phyloP scores from a whole-genome alignment of 495 filamentous ascomycete species.

The Aspergillus baeticus region DNA sequence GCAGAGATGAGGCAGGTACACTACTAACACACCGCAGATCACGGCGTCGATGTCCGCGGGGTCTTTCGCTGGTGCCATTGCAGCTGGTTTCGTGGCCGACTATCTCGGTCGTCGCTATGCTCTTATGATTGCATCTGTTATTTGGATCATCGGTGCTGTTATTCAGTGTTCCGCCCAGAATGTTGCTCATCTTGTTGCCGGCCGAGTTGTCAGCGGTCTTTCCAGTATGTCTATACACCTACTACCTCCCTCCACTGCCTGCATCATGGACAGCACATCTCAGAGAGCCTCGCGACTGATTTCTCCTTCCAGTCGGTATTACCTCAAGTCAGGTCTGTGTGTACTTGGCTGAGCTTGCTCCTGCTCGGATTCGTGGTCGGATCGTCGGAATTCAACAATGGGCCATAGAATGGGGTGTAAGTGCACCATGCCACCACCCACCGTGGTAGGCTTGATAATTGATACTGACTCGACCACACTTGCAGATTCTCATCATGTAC shows the following conservation, averaged over 20 bases:
- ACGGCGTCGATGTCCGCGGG: conserved; percentile 63
- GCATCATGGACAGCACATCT: too few relatives aligned
- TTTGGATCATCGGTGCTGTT: conserved; percentile 69
- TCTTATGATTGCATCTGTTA: conserved; percentile 63
- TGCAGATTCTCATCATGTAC: conserved; percentile 57
- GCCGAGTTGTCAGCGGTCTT: conserved; percentile 69
- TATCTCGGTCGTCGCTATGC: conserved; percentile 62
- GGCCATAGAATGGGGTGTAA: conserved; percentile 66
- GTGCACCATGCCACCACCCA: too few relatives aligned
- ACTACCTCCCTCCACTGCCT: not conserved
- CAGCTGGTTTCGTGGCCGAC: conserved; percentile 66
- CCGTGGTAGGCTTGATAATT: too few relatives aligned
- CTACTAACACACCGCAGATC: conserved; percentile 23
- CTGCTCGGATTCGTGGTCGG: conserved; percentile 63
- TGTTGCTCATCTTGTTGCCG: conserved; percentile 63
- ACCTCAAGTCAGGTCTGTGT: conserved; percentile 79
- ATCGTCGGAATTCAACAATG: conserved; percentile 75
- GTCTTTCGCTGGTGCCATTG: conserved; percentile 61
- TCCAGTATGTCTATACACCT: conserved; percentile 28
- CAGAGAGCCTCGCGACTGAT: not conserved
- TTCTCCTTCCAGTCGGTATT: conserved; percentile 53
- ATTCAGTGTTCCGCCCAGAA: conserved; percentile 63
- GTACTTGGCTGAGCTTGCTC: conserved; percentile 74
- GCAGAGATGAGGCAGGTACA: not conserved
- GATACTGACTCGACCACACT: not conserved